Conservation (phyloP, 2,329 filamentous ascomycete genomes). For the Microdochium trichocladiopsis region DNA sequence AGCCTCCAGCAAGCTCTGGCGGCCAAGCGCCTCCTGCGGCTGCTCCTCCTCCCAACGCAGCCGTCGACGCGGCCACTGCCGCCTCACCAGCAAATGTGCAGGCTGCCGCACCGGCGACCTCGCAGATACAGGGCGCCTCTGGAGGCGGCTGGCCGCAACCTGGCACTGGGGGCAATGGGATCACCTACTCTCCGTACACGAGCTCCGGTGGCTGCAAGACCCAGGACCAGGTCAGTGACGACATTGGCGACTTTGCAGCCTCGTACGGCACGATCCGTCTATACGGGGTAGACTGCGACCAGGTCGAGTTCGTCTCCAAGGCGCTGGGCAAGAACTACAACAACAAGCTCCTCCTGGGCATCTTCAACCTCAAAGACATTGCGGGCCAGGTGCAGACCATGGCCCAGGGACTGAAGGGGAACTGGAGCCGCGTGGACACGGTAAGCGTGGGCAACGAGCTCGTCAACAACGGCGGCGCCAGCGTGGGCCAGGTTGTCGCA, state of each 20-base stretch:
- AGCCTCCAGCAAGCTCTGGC: constrained; percentile 10
- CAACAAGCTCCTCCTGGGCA: constrained; percentile 67
- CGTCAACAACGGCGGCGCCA: constrained; percentile 56
- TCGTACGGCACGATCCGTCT: constrained; percentile 61
- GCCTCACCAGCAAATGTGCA: too few relatives aligned
- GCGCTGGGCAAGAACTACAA: constrained; percentile 55
- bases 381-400: constrained; percentile 53
- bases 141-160: not conserved
- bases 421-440: constrained; percentile 65
- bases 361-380: constrained; percentile 57
- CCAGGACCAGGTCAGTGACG: constrained; percentile 51
- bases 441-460: constrained; percentile 77
- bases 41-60: too few relatives aligned
- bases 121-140: not conserved
- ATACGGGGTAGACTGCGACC: constrained; percentile 76
- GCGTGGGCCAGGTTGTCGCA: constrained; percentile 44
- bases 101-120: too few relatives aligned
- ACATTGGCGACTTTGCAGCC: constrained; percentile 49
- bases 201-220: constrained; percentile 59
- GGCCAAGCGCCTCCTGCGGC: too few relatives aligned
- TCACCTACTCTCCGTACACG: constrained; percentile 43
- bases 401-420: constrained; percentile 46
- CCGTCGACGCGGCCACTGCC: too few relatives aligned
- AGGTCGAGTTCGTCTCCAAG: constrained; percentile 52
- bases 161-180: constrained; percentile 19